Evolutionary conservation across 2,329 filamentous ascomycete species (phyloP).

Genomic region (Neodidymelliopsis sp.): DNA sequence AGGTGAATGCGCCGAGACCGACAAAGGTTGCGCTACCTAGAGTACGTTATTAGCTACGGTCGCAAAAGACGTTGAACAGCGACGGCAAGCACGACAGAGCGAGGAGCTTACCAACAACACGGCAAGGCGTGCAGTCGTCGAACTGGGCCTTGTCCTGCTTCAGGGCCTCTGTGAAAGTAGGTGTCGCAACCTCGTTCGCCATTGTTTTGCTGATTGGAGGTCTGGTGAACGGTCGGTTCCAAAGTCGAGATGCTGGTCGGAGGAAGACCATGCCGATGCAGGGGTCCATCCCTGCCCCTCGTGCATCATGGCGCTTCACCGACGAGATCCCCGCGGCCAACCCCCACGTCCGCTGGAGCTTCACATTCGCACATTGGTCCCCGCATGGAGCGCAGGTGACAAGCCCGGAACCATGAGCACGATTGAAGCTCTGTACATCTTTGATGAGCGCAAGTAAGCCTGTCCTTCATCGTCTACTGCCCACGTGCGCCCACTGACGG

Average conservation of each 20-base stretch:
- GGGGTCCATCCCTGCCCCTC: conserved; percentile 15
- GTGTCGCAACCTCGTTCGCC: conserved; percentile 24
- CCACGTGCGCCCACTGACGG: conserved; percentile 17
- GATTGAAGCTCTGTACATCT: conserved; percentile 96
- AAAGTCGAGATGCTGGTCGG: conserved; percentile 11
- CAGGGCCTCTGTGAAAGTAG: conserved; percentile 41
- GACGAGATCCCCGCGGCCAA: conserved; percentile 37
- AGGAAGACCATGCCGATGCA: conserved; percentile 1
- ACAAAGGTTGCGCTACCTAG: conserved; percentile 55
- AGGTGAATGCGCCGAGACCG: conserved; percentile 57
- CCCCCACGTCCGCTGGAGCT: conserved; percentile 24
- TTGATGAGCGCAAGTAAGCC: conserved; percentile 88
- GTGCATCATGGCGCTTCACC: conserved; percentile 21
- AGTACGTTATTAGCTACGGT: too few species aligned
- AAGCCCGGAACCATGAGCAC: conserved; percentile 61
- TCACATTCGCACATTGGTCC: conserved; percentile 15
- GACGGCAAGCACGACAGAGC: background rate
- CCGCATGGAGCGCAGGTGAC: conserved; percentile 28
- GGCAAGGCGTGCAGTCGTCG: conserved; percentile 75
- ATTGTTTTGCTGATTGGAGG: conserved; percentile 15
- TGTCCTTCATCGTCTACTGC: background rate
- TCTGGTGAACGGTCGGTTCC: background rate
- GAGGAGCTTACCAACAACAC: conserved; percentile 67
- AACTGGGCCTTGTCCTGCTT: conserved; percentile 45
- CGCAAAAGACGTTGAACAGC: background rate